Base-by-base conservation (phyloP, 495 filamentous ascomycete species). In the Cudoniella acicularis region DNA sequence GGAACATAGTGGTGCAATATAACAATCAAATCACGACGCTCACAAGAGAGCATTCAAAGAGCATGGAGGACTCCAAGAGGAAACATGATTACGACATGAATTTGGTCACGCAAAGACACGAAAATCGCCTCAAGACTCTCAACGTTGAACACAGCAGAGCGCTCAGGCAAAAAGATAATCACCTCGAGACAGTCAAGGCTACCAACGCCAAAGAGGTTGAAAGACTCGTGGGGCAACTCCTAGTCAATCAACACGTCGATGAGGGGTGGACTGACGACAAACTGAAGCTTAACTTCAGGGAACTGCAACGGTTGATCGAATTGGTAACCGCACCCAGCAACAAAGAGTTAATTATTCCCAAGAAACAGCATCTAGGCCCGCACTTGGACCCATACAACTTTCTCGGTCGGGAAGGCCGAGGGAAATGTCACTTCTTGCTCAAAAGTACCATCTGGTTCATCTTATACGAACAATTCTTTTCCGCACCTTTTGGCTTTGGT, bases 381-480 rank as follows among this genome's bases (percentile, higher is more conserved):
- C n/a, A 30, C 18, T 27, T 69, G 1, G 69, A 71, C 27, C 55
- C 62, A 0, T 30, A 18, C 9, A 27, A 53, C 8, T 69, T 69
- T 18, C n/a, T 71, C n/a, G 48, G 40, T 6, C 55, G 67, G n/a
- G 54, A 48, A n/a, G 55, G 53, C 10, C 54, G 52, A 10, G 45
- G 36, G 0, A 59, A 61, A 16, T 11, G 49, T 23, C 59, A 62
- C 8, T 62, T 67, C 25, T 23, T 71, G 17, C 56, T 73, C 10
- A 54, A 64, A 36, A 63, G 57, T 4, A 20, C 58, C 0, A 59
- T 73, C 8, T 73, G 70, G 70, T 43, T 26, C 2, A 61, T 60
- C 17, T 42, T 73, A 0, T 3, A 63, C 0, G 67, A 68, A 0
- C 69, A 68, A 0, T 73, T 71, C 62, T 73, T 73, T 61, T 58